phyloP scores from a whole-genome alignment of 495 filamentous ascomycete genomes.

The Jackrogersella minutella region DNA sequence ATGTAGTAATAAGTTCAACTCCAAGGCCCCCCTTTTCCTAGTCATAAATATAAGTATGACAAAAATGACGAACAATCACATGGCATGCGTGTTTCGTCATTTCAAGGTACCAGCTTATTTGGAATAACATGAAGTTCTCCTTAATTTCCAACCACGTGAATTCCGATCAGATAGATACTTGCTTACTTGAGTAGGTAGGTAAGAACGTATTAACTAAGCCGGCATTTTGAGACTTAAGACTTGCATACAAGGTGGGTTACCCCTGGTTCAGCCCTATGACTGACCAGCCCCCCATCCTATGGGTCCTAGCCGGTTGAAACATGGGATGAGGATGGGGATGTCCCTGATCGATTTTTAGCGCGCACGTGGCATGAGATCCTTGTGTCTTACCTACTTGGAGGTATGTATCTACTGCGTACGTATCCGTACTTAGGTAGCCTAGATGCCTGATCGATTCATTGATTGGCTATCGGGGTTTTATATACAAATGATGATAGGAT shows the following conservation, averaged over 20 bases:
- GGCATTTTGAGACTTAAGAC: background rate
- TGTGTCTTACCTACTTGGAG: no score
- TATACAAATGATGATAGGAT: background rate
- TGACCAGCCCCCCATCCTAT: constrained; percentile 13
- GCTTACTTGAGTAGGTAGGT: no score
- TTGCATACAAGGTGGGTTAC: background rate
- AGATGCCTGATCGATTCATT: no score
- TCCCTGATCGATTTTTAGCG: background rate
- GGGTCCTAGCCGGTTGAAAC: constrained; percentile 5
- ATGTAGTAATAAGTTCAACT: background rate
- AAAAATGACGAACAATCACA: no score
- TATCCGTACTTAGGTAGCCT: no score
- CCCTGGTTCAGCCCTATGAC: constrained; percentile 28
- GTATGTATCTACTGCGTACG: no score
- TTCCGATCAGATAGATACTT: no score
- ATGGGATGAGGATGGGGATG: background rate
- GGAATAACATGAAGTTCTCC: background rate
- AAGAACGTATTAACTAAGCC: background rate
- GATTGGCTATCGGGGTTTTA: no score
- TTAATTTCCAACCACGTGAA: background rate
- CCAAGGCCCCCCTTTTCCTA: no score
- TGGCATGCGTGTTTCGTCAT: background rate
- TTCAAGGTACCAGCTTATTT: background rate
- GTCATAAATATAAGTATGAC: background rate
- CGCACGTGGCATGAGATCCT: constrained; percentile 4